Evolutionary conservation across 202 grass and related monocot species (phyloP), one percentile per base, ranked within the genome.

Genomic region (Elaeis oleifera): DNA sequence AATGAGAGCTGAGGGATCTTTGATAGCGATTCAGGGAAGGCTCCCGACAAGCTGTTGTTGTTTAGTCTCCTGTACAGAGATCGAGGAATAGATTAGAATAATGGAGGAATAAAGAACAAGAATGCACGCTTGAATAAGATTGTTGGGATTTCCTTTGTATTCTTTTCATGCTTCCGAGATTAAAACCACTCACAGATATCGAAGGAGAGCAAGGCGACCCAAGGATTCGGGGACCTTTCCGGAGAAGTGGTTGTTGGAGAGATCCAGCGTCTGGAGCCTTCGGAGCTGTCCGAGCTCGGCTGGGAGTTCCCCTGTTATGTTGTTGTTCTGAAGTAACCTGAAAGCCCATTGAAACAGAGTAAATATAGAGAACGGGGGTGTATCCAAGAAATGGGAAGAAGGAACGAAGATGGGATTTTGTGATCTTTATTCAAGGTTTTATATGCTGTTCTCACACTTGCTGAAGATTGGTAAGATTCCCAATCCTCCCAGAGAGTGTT

Each of bases 301-400:
- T 50, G 88, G 94, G 64, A 99, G 85, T 32, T 64, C 77, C 16
- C 94, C 94, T 16, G 85, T 82, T 71, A 99, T 78, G 85, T 99
- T 86, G 80, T 99, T 99, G 80, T 99, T 99, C 80, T 99, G 94
- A 51, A 99, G 74, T 24, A 99, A 50, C 61, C 92, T 97, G 77
- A 18, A 76, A 27, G 6, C 36, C 24, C 15, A 64, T 0, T 51
- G 25, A 59, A 14, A 64, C 20, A 14, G 26, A 57, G 8, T 22
- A 44, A 36, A 44, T 13, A 3, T 11, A 44, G 36, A 44, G 36
- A 44, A 44, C 36, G 13, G 11, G 14, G 36, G 3, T 44, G 9
- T 44, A 13, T 44, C 36, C 36, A 44, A 44, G 8, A 13, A 44
- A 9, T 44, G 8, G 36, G 36, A 13, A 44, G 36, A 13, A 44